phyloP scores from a whole-genome alignment of 2,329 filamentous ascomycete species.

The Fusarium albosuccineum region DNA sequence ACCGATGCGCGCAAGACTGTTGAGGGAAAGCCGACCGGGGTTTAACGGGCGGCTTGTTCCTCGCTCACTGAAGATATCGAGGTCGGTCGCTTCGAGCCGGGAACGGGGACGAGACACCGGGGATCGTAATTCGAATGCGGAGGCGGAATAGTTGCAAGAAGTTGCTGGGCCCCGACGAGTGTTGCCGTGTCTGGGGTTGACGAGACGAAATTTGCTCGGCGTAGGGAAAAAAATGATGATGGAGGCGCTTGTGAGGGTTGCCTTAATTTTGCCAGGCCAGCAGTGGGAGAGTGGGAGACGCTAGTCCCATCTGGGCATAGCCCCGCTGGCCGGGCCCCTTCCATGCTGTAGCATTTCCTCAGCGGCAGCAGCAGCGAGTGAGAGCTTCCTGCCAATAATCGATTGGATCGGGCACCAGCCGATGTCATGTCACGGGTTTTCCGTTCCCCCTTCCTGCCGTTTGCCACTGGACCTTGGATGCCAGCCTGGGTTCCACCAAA shows the following conservation, averaged over 20 bases:
- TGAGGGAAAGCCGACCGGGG: conserved; percentile 48
- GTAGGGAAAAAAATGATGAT: conserved; percentile 55
- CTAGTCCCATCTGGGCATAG: conserved; percentile 51
- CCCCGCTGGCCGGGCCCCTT: conserved; percentile 30
- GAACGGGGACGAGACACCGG: conserved; percentile 10
- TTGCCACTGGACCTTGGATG: conserved; percentile 22
- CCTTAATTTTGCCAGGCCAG: conserved; percentile 59
- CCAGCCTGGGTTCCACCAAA: conserved; percentile 2
- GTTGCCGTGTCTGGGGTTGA: conserved; percentile 58
- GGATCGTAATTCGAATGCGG: conserved; percentile 25
- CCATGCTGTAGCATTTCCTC: conserved; percentile 34
- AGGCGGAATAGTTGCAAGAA: conserved; percentile 43
- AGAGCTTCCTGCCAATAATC: conserved; percentile 15
- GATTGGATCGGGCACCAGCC: conserved; percentile 13
- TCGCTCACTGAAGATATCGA: conserved; percentile 34
- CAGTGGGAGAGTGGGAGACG: conserved; percentile 59
- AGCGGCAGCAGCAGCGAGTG: conserved; percentile 28
- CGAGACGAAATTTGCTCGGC: conserved; percentile 60
- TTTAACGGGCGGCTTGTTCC: conserved; percentile 45
- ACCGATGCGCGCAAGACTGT: conserved; percentile 56
- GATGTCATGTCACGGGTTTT: conserved; percentile 43
- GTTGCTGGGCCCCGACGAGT: conserved; percentile 53
- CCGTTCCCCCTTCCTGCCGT: conserved; percentile 15
- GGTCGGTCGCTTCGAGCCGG: conserved; percentile 26
- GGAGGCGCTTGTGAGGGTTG: conserved; percentile 56